Conservation (phyloP, 129 eudicot species). For the Smallanthus sonchifolius region DNA sequence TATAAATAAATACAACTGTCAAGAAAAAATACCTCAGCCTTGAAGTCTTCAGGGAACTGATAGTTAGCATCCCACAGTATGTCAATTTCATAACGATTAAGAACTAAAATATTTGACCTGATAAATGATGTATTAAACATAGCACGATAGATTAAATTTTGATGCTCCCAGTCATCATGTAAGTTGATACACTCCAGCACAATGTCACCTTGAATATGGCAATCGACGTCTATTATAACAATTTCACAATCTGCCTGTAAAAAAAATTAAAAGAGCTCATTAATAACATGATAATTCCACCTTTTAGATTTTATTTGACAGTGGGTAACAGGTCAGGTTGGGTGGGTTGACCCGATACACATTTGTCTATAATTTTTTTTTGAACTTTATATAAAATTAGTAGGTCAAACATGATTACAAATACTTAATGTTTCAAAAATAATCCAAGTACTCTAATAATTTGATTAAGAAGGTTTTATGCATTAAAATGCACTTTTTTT, state of each 20-base stretch:
- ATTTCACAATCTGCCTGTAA: slow-evolving; percentile 75
- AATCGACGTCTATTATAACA: slow-evolving; percentile 65
- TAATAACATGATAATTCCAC: neutral
- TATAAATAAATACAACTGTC: neutral
- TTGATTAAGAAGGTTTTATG: neutral
- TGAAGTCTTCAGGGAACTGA: slow-evolving; percentile 59
- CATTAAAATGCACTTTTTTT: neutral
- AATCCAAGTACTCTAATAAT: neutral
- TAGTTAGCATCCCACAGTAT: slow-evolving; percentile 58
- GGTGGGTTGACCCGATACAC: neutral
- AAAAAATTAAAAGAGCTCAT: slow-evolving; percentile 4
- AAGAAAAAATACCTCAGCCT: slow-evolving; percentile 55
- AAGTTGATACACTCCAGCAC: slow-evolving; percentile 77
- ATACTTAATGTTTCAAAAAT: neutral
- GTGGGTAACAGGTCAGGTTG: neutral
- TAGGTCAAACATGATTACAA: neutral
- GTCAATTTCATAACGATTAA: slow-evolving; percentile 76
- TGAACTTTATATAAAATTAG: neutral
- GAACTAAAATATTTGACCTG: slow-evolving; percentile 72
- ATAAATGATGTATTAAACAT: slow-evolving; percentile 92
- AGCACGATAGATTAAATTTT: slow-evolving; percentile 64
- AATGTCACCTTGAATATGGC: slow-evolving; percentile 87
- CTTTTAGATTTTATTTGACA: neutral
- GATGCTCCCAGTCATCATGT: slow-evolving; percentile 51
- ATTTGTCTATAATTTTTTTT: neutral